phyloP scores from a whole-genome alignment of 2,329 filamentous ascomycete genomes.

The Cladosporium halotolerans region DNA sequence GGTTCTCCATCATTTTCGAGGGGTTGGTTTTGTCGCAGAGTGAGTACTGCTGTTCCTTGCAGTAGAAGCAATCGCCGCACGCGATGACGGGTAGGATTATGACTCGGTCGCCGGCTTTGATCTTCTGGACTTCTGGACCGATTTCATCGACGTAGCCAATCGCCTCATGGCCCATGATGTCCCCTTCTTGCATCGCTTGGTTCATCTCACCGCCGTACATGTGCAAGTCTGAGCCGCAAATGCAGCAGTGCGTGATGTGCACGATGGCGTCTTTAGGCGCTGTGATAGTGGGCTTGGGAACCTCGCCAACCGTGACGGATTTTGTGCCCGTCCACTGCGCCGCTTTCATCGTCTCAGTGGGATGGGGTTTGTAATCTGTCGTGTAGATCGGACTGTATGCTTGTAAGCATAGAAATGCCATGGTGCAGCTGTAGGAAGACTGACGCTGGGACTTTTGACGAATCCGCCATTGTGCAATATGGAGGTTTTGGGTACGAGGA shows the following conservation, averaged over 20 bases:
- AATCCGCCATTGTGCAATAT: too few species aligned
- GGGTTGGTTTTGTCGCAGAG: constrained; percentile 72
- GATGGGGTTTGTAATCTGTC: too few species aligned
- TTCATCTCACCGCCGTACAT: constrained; percentile 29
- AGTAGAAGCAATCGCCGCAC: constrained; percentile 60
- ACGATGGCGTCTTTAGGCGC: constrained; percentile 31
- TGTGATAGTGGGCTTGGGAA: constrained; percentile 23
- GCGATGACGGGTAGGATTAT: constrained; percentile 81
- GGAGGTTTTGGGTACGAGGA: too few species aligned
- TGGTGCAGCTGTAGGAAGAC: too few species aligned
- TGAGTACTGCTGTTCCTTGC: constrained; percentile 66
- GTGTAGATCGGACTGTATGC: too few species aligned
- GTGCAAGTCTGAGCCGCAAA: constrained; percentile 31
- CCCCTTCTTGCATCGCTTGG: constrained; percentile 24
- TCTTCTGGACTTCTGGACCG: constrained; percentile 32
- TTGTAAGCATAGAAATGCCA: too few species aligned
- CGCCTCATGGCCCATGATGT: constrained; percentile 36
- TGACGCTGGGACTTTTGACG: too few species aligned
- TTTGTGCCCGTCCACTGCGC: too few species aligned
- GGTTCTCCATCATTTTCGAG: constrained; percentile 59
- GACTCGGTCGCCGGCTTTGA: constrained; percentile 48
- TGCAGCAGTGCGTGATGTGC: constrained; percentile 29
- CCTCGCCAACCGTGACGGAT: too few species aligned
- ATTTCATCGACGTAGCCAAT: constrained; percentile 40
- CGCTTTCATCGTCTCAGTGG: too few species aligned